Evolutionary conservation across 441 rosid genomes (phyloP), one percentile per base, ranked within the genome.

Genomic region (Isatis lusitanica): DNA sequence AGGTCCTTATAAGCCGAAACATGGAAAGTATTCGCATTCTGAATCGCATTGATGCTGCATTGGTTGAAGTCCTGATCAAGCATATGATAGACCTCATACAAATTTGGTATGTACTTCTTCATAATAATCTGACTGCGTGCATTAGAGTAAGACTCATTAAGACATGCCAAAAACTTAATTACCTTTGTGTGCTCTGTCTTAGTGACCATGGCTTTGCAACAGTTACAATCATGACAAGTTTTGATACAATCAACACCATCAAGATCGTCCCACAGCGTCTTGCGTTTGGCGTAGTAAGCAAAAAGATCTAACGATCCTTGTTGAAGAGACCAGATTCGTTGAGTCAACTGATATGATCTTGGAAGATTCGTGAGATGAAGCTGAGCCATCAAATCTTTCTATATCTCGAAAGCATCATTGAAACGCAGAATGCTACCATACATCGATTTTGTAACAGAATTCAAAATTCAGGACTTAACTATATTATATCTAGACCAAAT

Each of bases 201-300:
- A 0, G 0, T 16, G 0, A 0, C 1, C 0, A 0, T 36, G 0
- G 13, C 6, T 1, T 1, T 17, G 2, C 28, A 58, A 1, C 63
- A 58, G 0, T 35, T 5, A 0, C 28, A 58, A 0, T 3, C 1
- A 1, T 9, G n/a, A 15, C 28, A 58, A 1, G 63, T 36, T 0
- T 1, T 1, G 2, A 2, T 3, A 2, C 28, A 58, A 0, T 17
- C 4, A 0, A 9, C 44, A 0, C 63, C 63, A 0, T 36, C 63
- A 0, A 57, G 6, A 0, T 9, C 30, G 1, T 58, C 63, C 63
- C 46, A 36, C 0, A 58, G 0, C 0, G 44, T 58, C 1, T 58
- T 58, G 30, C 36, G 5, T 0, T 28, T 0, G 0, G 63, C 36
- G 0, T 16, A 58, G 0, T 58, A 56, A 0, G 6, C 4, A 0